phyloP scores from a whole-genome alignment of 257 asterid genomes.

The Jacaranda copaia region DNA sequence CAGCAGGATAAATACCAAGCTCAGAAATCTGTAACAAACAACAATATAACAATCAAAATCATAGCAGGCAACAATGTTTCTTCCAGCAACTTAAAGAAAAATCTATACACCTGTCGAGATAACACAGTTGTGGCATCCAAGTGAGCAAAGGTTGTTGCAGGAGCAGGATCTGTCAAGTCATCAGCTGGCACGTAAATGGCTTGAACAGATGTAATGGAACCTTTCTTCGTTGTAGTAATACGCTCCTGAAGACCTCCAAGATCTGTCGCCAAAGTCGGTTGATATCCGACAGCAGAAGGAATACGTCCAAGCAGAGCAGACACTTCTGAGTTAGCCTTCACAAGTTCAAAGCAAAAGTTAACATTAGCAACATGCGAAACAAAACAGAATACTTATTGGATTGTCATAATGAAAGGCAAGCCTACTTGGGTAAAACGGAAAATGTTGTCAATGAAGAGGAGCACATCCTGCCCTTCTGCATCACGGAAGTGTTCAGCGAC shows the following conservation, averaged over 20 bases:
- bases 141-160: conserved; percentile 99
- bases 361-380: conserved; percentile 1
- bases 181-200: conserved; percentile 99
- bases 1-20: conserved; percentile 99
- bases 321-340: conserved; percentile 97
- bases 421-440: conserved; percentile 95
- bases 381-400: not conserved
- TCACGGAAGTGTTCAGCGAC: conserved; percentile 99
- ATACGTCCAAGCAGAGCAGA: conserved; percentile 99
- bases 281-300: conserved; percentile 99
- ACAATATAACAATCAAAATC: conserved; percentile 15
- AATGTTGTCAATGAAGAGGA: conserved; percentile 95
- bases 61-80: not conserved
- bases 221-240: conserved; percentile 94
- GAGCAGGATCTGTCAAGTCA: conserved; percentile 99
- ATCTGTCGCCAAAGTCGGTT: conserved; percentile 98
- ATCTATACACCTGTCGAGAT: conserved; percentile 75
- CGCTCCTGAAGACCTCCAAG: conserved; percentile 99
- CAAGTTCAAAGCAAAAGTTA: not conserved
- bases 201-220: conserved; percentile 97
- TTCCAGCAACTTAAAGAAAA: conserved; percentile 11
- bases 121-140: conserved; percentile 99
- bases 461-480: conserved; percentile 99
- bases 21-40: conserved; percentile 78
- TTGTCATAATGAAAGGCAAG: not conserved